A percentile compares a stretch with the other conserved stretches of the same genome.
phyloP scores from a whole-genome alignment of 768 basidiomycete genomes.

The Pleurotus platypus region DNA sequence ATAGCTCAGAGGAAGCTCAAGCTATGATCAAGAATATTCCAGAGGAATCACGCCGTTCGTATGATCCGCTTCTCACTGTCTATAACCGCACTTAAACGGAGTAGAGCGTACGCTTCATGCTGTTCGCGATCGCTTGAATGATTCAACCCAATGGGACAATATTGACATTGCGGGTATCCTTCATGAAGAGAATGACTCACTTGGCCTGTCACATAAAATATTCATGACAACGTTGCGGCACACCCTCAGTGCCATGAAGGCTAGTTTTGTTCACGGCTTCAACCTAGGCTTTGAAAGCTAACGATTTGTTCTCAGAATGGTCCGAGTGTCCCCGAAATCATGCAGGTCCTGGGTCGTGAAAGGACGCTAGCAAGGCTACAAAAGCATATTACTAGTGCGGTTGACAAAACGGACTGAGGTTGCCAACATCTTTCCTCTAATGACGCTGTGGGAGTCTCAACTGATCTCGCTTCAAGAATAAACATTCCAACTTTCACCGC shows the following conservation, averaged over 20 bases:
- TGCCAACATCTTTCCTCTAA: no score
- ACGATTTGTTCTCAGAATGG: slow-evolving; percentile 35
- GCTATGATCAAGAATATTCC: slow-evolving; percentile 45
- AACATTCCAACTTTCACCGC: no score
- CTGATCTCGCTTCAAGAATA: no score
- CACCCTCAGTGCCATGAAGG: slow-evolving; percentile 83
- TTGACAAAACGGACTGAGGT: no score
- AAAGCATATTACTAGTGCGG: no score
- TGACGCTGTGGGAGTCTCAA: no score
- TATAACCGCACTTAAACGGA: slow-evolving; percentile 8
- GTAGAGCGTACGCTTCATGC: slow-evolving; percentile 30
- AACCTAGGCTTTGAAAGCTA: background rate
- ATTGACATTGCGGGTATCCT: slow-evolving; percentile 33
- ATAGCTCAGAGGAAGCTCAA: slow-evolving; percentile 48
- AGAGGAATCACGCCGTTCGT: slow-evolving; percentile 38
- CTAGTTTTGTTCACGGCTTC: background rate
- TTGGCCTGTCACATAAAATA: slow-evolving; percentile 38
- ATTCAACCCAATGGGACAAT: slow-evolving; percentile 34
- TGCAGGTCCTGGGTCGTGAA: slow-evolving; percentile 38
- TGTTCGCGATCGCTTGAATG: slow-evolving; percentile 25
- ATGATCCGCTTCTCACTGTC: background rate
- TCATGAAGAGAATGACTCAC: slow-evolving; percentile 37
- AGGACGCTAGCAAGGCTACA: slow-evolving; percentile 35
- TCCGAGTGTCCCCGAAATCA: slow-evolving; percentile 41
- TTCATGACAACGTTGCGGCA: slow-evolving; percentile 76